These are phyloP conservation scores for Aspergillus jensenii DNA, from an alignment of 2,329 filamentous ascomycete species.

Conservation along the genomic window DNA sequence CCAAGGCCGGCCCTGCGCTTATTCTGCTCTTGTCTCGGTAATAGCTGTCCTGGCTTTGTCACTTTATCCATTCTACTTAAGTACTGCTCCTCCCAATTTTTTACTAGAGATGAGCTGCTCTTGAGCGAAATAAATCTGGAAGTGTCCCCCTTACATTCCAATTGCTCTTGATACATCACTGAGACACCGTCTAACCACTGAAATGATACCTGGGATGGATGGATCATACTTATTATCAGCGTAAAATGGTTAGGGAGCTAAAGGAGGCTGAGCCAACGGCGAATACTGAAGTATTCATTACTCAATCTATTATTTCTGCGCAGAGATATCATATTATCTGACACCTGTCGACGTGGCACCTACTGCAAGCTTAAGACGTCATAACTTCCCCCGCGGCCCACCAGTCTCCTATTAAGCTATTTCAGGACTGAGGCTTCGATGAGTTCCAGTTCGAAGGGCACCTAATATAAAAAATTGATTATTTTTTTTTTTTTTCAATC, in stretches of 20 bases:
- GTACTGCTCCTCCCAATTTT: neutral
- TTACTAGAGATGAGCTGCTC: neutral
- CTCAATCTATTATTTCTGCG: neutral
- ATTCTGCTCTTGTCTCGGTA: neutral
- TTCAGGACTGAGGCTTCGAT: neutral
- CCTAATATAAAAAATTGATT: no score
- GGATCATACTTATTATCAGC: neutral
- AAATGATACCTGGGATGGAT: neutral
- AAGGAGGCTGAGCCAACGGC: neutral
- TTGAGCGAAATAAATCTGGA: neutral
- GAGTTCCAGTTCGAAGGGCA: neutral
- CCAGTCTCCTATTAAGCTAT: neutral
- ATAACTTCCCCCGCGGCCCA: neutral
- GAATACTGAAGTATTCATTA: neutral
- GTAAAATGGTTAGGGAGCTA: neutral
- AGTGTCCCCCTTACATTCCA: no score
- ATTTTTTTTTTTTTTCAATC: no score
- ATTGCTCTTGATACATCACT: neutral
- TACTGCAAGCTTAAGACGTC: neutral
- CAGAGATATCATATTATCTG: neutral
- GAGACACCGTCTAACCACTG: neutral
- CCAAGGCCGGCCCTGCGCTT: neutral
- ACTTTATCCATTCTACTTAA: neutral
- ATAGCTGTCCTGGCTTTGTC: neutral
- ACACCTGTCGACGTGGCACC: neutral